phyloP scores from a whole-genome alignment of 306 rosid genomes.

The Luffa aegyptiaca region DNA sequence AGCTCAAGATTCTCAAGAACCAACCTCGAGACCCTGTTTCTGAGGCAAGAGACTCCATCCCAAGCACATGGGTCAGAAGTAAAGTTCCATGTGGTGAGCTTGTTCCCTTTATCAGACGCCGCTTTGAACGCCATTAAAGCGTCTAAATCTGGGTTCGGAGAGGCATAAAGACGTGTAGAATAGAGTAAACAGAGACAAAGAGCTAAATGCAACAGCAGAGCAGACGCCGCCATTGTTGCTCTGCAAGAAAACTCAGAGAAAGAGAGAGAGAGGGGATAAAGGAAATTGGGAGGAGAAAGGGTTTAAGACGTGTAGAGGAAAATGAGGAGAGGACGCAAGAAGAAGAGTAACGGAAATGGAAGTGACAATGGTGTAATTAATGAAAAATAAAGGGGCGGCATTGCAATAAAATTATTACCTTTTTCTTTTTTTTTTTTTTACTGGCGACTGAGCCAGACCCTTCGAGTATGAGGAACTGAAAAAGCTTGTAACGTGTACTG shows the following conservation, averaged over 20 bases:
- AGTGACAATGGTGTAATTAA: not conserved
- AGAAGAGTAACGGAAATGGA: not conserved
- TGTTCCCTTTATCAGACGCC: conserved; percentile 34
- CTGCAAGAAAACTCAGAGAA: conserved; percentile 15
- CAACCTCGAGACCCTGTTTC: conserved; percentile 50
- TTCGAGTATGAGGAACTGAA: not conserved
- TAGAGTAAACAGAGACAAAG: not conserved
- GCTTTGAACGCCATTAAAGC: conserved; percentile 51
- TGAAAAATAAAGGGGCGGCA: not conserved
- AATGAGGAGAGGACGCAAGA: not conserved
- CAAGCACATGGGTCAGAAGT: conserved; percentile 46
- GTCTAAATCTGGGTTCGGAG: conserved; percentile 29
- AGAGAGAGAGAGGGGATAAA: not conserved
- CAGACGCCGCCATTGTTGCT: conserved; percentile 37
- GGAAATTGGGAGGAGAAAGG: not conserved
- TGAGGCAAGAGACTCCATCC: conserved; percentile 51
- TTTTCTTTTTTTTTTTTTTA: not conserved
- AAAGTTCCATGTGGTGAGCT: conserved; percentile 55
- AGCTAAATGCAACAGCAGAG: not conserved
- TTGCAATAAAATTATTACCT: not conserved
- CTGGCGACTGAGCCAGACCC: not conserved
- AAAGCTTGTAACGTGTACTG: conserved; percentile 3
- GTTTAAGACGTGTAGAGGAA: not conserved
- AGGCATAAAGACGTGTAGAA: conserved; percentile 9
- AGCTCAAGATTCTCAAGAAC: conserved; percentile 59